Conservation (phyloP, 768 basidiomycete species). For the Dioszegia aurantiaca region DNA sequence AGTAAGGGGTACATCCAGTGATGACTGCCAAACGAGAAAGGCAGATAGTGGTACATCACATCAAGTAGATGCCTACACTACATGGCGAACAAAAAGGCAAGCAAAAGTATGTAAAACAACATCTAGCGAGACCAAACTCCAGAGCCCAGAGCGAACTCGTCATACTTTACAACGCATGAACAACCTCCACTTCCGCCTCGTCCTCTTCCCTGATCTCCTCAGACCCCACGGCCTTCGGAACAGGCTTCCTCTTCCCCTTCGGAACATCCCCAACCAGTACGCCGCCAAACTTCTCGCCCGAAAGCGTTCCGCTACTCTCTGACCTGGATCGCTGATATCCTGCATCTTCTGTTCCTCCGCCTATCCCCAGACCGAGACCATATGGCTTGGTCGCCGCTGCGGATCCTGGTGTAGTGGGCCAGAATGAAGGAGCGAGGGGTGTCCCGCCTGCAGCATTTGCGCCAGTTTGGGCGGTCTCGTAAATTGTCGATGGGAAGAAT, state of each 20-base stretch:
- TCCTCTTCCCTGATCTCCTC: constrained; percentile 10
- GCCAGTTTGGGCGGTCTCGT: background rate
- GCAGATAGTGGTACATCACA: background rate
- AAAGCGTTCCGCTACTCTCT: background rate
- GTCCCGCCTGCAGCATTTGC: background rate
- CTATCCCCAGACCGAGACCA: constrained; percentile 4
- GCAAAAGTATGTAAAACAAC: too few relatives aligned
- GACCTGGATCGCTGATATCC: background rate
- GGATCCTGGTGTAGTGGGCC: background rate
- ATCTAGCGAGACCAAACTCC: background rate
- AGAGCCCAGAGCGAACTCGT: background rate
- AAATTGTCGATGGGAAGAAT: constrained; percentile 2
- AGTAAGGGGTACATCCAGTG: too few relatives aligned
- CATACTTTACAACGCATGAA: background rate
- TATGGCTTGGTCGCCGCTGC: background rate
- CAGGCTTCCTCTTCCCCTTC: constrained; percentile 11
- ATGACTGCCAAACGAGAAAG: too few relatives aligned
- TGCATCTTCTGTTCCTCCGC: background rate
- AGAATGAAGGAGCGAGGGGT: background rate
- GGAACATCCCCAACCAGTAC: constrained; percentile 9
- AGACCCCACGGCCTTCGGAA: background rate
- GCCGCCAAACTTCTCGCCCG: constrained; percentile 5
- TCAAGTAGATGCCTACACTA: constrained; percentile 1
- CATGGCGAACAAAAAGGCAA: background rate
- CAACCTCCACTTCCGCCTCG: constrained; percentile 6